Percentiles rank a stretch among this genome's conserved stretches.
Conservation (phyloP, 306 rosid species). For the Oemleria cerasiformis region DNA sequence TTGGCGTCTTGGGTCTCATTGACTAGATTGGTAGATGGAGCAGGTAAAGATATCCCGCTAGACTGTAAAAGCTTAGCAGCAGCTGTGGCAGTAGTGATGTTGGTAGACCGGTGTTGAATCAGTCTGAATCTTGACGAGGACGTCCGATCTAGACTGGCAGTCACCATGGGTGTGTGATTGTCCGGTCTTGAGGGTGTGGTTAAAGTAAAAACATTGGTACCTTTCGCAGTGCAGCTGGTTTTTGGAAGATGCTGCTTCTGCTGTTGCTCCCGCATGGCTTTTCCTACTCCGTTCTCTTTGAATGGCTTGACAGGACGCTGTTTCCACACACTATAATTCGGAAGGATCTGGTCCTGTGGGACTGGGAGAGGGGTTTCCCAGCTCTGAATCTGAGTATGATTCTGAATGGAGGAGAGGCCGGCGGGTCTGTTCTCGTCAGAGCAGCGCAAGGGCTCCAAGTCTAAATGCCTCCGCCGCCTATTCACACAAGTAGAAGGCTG, state of each 20-base stretch:
- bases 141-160: constrained; percentile 32
- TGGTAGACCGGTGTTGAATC: constrained; percentile 38
- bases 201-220: constrained; percentile 24
- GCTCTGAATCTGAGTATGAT: constrained; percentile 20
- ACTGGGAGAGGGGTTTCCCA: constrained; percentile 47
- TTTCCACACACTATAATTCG: constrained; percentile 24
- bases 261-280: not conserved
- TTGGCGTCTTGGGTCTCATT: constrained; percentile 21
- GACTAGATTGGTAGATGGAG: constrained; percentile 14
- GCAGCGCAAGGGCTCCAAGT: constrained; percentile 39
- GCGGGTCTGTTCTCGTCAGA: constrained; percentile 46
- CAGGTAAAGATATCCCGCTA: constrained; percentile 38
- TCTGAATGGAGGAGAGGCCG: constrained; percentile 17
- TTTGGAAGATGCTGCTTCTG: constrained; percentile 33
- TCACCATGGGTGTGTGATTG: constrained; percentile 54
- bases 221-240: constrained; percentile 36
- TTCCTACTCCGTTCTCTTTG: constrained; percentile 52
- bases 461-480: constrained; percentile 45
- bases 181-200: constrained; percentile 58
- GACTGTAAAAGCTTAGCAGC: constrained; percentile 64
- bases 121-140: constrained; percentile 44
- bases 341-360: constrained; percentile 26
- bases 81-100: constrained; percentile 38
- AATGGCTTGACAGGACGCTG: constrained; percentile 48
- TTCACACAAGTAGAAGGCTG: constrained; percentile 34